Conservation (phyloP, 78 protist species). For the Ministeria vibrans region DNA sequence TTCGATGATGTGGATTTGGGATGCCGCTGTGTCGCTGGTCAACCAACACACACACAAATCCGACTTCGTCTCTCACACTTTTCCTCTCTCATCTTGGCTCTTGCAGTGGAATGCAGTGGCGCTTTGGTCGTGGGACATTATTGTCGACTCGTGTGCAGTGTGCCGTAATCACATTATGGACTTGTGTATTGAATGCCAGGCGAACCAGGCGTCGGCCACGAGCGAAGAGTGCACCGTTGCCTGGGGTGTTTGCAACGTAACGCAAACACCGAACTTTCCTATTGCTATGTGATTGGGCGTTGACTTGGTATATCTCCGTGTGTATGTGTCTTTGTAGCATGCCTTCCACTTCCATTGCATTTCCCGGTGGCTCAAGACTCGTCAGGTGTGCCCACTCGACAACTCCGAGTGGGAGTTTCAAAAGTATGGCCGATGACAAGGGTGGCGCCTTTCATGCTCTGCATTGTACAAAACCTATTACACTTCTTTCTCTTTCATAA, state of each 20-base stretch:
- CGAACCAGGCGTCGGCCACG: constrained; percentile 85
- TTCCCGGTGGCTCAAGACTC: constrained; percentile 92
- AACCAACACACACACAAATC: background rate
- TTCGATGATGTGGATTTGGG: background rate
- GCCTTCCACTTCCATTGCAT: constrained; percentile 98
- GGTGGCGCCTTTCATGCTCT: too few species aligned
- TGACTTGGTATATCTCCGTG: background rate
- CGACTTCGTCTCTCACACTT: too few species aligned
- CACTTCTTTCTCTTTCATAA: too few species aligned
- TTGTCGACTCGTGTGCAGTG: constrained; percentile 94
- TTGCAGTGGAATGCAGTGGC: constrained; percentile 95
- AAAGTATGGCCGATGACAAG: too few species aligned
- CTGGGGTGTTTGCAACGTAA: constrained; percentile 95
- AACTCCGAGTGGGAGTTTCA: constrained; percentile 76
- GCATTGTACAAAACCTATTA: too few species aligned
- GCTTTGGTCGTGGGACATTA: constrained; percentile 95
- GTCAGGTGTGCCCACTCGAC: constrained; percentile 87
- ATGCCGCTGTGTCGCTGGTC: background rate
- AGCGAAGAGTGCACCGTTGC: constrained; percentile 94
- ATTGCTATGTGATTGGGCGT: background rate
- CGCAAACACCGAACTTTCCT: background rate
- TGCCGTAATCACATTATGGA: constrained; percentile 97
- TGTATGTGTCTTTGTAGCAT: constrained; percentile 42
- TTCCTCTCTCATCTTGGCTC: background rate
- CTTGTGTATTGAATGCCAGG: constrained; percentile 91